Conservation (phyloP, 441 rosid genomes). For the Pelargonium fulgidum region DNA sequence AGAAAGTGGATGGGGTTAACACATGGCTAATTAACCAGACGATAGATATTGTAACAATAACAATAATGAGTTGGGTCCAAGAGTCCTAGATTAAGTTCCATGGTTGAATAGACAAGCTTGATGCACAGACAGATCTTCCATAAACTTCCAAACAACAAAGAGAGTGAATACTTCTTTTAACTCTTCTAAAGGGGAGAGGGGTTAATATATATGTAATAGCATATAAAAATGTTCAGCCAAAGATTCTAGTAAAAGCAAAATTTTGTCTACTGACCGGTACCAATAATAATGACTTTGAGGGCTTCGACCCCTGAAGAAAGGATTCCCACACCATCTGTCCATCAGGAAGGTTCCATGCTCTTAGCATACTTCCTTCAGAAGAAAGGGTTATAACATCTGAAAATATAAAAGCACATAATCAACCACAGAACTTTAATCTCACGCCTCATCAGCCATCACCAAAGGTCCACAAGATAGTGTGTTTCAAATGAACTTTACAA, state of each 20-base stretch:
- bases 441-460: not conserved
- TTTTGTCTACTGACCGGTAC: constrained; percentile 51
- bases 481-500: no score
- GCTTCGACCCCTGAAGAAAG: constrained; percentile 46
- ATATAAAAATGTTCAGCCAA: not conserved
- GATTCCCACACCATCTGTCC: constrained; percentile 99
- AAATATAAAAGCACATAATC: constrained; percentile 15
- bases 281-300: constrained; percentile 54
- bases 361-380: constrained; percentile 62
- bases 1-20: not conserved
- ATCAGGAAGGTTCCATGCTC: constrained; percentile 99
- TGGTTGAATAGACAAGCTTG: not conserved
- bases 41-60: not conserved
- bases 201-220: not conserved
- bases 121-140: not conserved
- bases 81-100: not conserved
- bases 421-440: not conserved
- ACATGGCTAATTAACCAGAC: not conserved
- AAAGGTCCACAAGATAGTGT: no score
- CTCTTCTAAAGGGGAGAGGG: not conserved
- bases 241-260: constrained; percentile 2
- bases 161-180: not conserved
- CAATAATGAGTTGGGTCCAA: not conserved
- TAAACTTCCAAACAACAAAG: not conserved
- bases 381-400: constrained; percentile 86